These are phyloP conservation scores for Globisporangium carolinianum DNA, from an alignment of 352 stramenopile genomes.

Conservation along the genomic window DNA sequence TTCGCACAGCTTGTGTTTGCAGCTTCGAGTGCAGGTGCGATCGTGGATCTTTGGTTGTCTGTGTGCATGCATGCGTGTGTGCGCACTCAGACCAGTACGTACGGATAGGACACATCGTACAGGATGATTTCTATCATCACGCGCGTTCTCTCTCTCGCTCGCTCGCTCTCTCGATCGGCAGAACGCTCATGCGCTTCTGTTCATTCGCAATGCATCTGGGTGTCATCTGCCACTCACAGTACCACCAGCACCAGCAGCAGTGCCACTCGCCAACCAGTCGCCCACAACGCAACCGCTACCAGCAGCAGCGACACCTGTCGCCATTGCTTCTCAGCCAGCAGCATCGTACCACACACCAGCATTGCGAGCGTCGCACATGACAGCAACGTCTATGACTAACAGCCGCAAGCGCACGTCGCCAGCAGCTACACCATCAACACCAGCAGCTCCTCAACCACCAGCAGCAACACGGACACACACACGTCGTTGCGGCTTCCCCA, in stretches of 20 bases:
- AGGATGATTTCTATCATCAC: neutral
- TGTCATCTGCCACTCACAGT: neutral
- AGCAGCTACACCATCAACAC: neutral
- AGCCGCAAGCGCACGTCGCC: conserved; percentile 1
- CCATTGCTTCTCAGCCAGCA: neutral
- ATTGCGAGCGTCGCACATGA: too few species aligned
- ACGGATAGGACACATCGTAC: too few species aligned
- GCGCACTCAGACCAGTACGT: neutral
- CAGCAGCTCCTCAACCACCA: neutral
- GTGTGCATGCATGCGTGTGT: neutral
- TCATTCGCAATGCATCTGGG: too few species aligned
- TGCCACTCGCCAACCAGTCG: neutral
- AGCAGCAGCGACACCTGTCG: neutral
- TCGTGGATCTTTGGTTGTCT: neutral
- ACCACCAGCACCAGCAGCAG: neutral
- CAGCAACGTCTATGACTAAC: too few species aligned
- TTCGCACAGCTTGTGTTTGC: conserved; percentile 4
- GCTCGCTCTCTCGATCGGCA: neutral
- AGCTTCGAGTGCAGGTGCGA: neutral
- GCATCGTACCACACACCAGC: neutral
- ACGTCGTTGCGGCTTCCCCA: conserved; percentile 25
- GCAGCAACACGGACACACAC: neutral
- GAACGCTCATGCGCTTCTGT: too few species aligned
- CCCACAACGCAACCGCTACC: neutral
- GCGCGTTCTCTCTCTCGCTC: neutral